Conservation (phyloP, 1,284 basidiomycete species). For the Bondarzewia mesenterica region DNA sequence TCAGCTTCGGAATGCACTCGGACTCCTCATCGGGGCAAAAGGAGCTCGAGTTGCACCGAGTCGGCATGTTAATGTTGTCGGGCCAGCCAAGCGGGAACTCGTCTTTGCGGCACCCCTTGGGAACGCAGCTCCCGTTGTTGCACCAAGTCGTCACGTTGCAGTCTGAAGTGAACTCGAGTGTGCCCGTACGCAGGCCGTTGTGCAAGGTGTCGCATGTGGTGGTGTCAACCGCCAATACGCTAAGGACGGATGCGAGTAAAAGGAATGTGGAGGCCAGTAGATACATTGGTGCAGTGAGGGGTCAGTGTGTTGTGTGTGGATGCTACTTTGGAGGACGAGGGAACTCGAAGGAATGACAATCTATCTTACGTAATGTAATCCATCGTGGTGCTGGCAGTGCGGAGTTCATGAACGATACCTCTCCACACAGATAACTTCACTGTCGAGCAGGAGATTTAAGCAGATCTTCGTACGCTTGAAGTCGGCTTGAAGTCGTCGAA, state of each 20-base stretch:
- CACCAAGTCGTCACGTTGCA: conserved; percentile 71
- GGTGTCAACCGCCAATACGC: conserved; percentile 33
- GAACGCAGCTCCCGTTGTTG: conserved; percentile 48
- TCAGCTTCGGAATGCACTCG: conserved; percentile 52
- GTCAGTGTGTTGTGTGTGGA: too few species aligned
- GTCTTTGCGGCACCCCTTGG: conserved; percentile 68
- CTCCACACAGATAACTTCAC: too few species aligned
- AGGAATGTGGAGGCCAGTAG: conserved; percentile 33
- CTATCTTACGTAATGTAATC: too few species aligned
- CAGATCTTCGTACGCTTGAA: too few species aligned
- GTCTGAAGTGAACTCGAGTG: conserved; percentile 71
- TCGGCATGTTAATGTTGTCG: conserved; percentile 39
- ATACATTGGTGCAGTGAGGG: too few species aligned
- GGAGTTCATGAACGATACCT: too few species aligned
- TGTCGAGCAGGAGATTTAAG: too few species aligned
- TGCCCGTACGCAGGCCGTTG: conserved; percentile 65
- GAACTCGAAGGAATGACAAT: too few species aligned
- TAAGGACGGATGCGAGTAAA: conserved; percentile 25
- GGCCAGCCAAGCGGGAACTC: conserved; percentile 68
- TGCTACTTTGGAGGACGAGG: too few species aligned
- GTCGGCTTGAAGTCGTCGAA: too few species aligned
- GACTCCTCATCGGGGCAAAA: conserved; percentile 86
- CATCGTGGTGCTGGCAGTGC: too few species aligned
- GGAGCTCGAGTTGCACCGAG: conserved; percentile 47
- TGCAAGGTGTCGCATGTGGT: conserved; percentile 42